A percentile compares a stretch with the other conserved stretches of the same genome.
These are phyloP conservation scores for Flammula alnicola DNA, from an alignment of 1,284 basidiomycete genomes.

Conservation along the genomic window DNA sequence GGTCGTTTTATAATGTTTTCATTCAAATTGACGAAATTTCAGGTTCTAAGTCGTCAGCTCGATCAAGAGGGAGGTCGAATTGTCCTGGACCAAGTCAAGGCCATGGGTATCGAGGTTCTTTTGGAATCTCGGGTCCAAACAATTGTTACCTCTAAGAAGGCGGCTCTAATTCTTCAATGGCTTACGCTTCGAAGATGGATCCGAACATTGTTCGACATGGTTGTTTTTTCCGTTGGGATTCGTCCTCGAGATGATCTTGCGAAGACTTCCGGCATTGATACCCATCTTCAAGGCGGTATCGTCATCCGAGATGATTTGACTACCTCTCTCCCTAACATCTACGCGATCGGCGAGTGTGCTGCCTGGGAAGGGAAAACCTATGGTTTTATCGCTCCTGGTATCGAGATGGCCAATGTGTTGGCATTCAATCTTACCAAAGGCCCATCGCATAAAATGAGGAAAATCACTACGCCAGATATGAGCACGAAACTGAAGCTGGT, in stretches of 20 bases:
- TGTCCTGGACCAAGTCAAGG: constrained; percentile 68
- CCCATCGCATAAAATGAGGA: constrained; percentile 50
- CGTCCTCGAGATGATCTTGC: constrained; percentile 74
- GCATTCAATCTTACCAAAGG: constrained; percentile 73
- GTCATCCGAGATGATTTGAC: constrained; percentile 60
- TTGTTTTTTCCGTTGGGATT: constrained; percentile 73
- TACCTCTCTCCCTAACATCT: constrained; percentile 65
- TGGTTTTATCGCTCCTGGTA: constrained; percentile 73
- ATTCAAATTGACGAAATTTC: constrained; percentile 64
- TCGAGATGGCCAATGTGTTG: constrained; percentile 48
- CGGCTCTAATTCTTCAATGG: constrained; percentile 49
- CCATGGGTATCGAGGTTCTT: constrained; percentile 67
- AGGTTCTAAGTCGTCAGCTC: constrained; percentile 73
- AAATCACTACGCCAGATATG: constrained; percentile 38
- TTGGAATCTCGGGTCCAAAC: constrained; percentile 54
- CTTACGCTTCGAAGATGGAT: constrained; percentile 52
- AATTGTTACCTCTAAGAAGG: constrained; percentile 40
- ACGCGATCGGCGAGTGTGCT: constrained; percentile 80
- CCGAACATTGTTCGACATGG: constrained; percentile 50
- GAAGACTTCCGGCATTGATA: constrained; percentile 51
- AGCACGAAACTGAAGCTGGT: constrained; percentile 54
- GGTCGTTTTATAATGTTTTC: constrained; percentile 54
- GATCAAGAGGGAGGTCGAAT: constrained; percentile 73
- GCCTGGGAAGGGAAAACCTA: constrained; percentile 71
- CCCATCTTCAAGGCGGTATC: constrained; percentile 58